Conservation (phyloP, 2,329 filamentous ascomycete genomes). For the Colletotrichum caudatum region DNA sequence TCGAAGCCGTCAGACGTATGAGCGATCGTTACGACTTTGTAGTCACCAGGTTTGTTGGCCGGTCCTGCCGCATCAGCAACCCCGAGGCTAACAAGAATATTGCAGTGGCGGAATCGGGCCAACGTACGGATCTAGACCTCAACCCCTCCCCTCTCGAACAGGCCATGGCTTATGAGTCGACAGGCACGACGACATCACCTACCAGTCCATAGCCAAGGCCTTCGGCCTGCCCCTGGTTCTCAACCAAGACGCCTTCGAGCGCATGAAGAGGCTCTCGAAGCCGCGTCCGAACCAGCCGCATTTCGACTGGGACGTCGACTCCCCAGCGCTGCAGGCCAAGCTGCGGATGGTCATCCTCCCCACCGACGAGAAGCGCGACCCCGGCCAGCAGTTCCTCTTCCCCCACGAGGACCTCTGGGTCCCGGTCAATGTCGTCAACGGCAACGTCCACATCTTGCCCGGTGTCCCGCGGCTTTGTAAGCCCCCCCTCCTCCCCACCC, state of each 20-base stretch:
- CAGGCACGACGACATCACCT: constrained; percentile 98
- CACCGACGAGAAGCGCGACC: constrained; percentile 73
- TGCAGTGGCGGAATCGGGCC: constrained; percentile 89
- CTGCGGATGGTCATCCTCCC: constrained; percentile 92
- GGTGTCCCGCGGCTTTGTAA: constrained; percentile 85
- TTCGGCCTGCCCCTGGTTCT: constrained; percentile 82
- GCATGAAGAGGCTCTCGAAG: constrained; percentile 86
- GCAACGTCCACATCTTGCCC: constrained; percentile 92
- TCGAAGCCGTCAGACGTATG: constrained; percentile 89
- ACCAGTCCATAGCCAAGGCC: constrained; percentile 91
- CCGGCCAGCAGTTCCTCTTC: constrained; percentile 82
- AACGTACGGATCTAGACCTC: constrained; percentile 69
- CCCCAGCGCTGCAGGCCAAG: constrained; percentile 81
- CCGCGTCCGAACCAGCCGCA: constrained; percentile 77
- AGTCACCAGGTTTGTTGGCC: constrained; percentile 74
- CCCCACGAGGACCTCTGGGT: constrained; percentile 89
- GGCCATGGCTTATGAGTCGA: constrained; percentile 11
- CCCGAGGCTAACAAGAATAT: constrained; percentile 35
- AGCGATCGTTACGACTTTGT: constrained; percentile 92
- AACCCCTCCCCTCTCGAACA: not conserved
- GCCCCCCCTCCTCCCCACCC: constrained; percentile 43
- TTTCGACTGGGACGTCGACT: constrained; percentile 88
- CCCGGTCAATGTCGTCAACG: constrained; percentile 87
- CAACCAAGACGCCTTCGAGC: constrained; percentile 80
- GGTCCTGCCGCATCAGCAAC: not conserved